These are phyloP conservation scores for Edaphochlamys debaryana DNA, from an alignment of 139 green algal genomes.

Conservation along the genomic window DNA sequence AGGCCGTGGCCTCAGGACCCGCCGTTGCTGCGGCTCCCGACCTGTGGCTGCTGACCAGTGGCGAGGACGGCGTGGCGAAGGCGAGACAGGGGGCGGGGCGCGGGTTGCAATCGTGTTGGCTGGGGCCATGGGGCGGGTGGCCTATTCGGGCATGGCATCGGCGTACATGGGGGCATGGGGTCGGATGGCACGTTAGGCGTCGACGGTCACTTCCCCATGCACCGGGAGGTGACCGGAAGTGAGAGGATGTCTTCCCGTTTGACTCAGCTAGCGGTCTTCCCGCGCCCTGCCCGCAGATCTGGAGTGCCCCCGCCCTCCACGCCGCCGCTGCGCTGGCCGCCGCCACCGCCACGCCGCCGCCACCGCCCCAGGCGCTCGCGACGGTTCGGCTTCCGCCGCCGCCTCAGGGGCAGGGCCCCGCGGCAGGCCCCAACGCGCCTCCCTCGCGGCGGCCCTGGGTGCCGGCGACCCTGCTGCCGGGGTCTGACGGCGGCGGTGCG, in stretches of 20 bases:
- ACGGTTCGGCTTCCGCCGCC: constrained; percentile 9
- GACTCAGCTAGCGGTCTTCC: no score
- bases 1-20: neutral
- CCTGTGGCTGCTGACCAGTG: constrained; percentile 28
- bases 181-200: no score
- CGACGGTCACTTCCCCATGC: no score
- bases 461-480: constrained; percentile 26
- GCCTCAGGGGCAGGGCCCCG: neutral
- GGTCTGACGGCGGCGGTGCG: neutral
- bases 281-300: no score
- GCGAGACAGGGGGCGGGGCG: no score
- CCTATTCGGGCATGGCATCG: no score
- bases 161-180: no score
- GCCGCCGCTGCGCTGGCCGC: constrained; percentile 5
- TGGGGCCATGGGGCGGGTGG: no score
- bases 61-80: constrained; percentile 32
- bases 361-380: neutral
- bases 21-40: neutral
- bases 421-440: neutral
- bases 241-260: no score
- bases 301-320: constrained; percentile 6
- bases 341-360: neutral
- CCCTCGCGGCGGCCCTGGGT: constrained; percentile 27
- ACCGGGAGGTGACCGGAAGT: no score
- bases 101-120: no score